Base-by-base conservation (phyloP, 768 basidiomycete genomes). In the Tephrocybe sp. region DNA sequence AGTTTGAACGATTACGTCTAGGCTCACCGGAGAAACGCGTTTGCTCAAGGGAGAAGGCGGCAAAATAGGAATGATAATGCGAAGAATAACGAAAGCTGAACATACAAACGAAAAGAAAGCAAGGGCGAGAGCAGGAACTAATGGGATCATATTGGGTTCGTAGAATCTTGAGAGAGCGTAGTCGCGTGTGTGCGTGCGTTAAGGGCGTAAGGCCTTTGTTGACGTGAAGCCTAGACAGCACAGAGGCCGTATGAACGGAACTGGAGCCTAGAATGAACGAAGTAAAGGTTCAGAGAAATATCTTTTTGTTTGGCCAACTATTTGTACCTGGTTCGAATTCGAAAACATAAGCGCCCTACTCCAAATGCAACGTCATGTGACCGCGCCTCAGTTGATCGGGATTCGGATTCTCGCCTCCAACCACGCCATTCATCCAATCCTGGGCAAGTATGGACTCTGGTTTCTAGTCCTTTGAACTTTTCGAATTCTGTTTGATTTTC, bases 21-120 rank as follows among this genome's bases (percentile, higher is more conserved):
- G 27, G 74, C 83, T 52, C 60, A 89, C 87, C 44, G 87, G 86
- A 64, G 82, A 76, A 62, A 87, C 85, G 60, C 84, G 83, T 71
- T 80, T 79, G 66, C 85, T 87, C 64, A 88, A 71, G 22, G 85
- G 83, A 57, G 82, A 78, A 44, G 86, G 86, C 22, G 87, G 87
- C 49, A 90, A 64, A 64, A 89, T 83, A 52, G 88, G 86, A 62
- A 88, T 74, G 60, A 89, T 63, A 64, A 87, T 84, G 64, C 84
- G 84, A 62, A 89, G 80, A 68, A 90, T 80, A 60, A 88, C 77
- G 61, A 87, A 89, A 61, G 77, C 83, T 38, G 88, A 89, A 63
- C 77, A 78, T 61, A 82, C 64, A 71, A 89, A 86, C 46, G 88
- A 89, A 58, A 86, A 51, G 62, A 89, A 77, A 67, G 81, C 80